phyloP scores from a whole-genome alignment of 2,329 filamentous ascomycete species.

The Aspergillus spinulosporus region DNA sequence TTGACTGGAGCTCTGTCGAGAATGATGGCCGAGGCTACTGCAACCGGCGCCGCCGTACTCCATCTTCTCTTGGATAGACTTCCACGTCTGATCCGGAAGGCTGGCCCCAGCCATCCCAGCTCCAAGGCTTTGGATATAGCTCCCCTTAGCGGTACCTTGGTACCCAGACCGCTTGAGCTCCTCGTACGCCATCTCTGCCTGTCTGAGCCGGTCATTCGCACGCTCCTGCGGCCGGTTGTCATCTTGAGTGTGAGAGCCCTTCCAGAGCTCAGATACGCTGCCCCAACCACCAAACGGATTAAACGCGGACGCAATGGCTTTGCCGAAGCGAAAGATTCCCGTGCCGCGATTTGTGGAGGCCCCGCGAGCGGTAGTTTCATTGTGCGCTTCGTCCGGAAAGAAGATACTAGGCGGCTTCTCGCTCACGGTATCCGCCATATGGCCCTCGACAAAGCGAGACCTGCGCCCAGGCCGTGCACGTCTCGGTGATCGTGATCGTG shows the following conservation, averaged over 20 bases:
- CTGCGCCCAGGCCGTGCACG: slow-evolving; percentile 47
- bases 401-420: slow-evolving; percentile 69
- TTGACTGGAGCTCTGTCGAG: slow-evolving; percentile 20
- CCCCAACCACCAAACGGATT: slow-evolving; percentile 54
- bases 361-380: neutral
- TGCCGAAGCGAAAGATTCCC: slow-evolving; percentile 58
- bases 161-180: slow-evolving; percentile 56
- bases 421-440: slow-evolving; percentile 79
- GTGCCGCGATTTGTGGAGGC: slow-evolving; percentile 33
- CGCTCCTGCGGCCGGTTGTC: slow-evolving; percentile 16
- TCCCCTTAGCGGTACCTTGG: slow-evolving; percentile 42
- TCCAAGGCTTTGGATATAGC: slow-evolving; percentile 28
- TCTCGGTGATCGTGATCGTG: slow-evolving; percentile 19
- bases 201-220: slow-evolving; percentile 47
- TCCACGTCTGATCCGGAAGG: slow-evolving; percentile 38
- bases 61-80: slow-evolving; percentile 35
- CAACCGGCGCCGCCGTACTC: slow-evolving; percentile 17
- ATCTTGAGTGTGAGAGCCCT: slow-evolving; percentile 46
- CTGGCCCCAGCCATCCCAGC: slow-evolving; percentile 19
- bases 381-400: slow-evolving; percentile 47
- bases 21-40: slow-evolving; percentile 17
- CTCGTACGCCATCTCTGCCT: slow-evolving; percentile 54
- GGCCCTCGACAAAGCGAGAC: slow-evolving; percentile 74
- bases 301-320: slow-evolving; percentile 55
- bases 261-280: slow-evolving; percentile 46